Evolutionary conservation across 2,329 filamentous ascomycete species (phyloP), one percentile per base, ranked within the genome.

Genomic region (Beauveria sp.): DNA sequence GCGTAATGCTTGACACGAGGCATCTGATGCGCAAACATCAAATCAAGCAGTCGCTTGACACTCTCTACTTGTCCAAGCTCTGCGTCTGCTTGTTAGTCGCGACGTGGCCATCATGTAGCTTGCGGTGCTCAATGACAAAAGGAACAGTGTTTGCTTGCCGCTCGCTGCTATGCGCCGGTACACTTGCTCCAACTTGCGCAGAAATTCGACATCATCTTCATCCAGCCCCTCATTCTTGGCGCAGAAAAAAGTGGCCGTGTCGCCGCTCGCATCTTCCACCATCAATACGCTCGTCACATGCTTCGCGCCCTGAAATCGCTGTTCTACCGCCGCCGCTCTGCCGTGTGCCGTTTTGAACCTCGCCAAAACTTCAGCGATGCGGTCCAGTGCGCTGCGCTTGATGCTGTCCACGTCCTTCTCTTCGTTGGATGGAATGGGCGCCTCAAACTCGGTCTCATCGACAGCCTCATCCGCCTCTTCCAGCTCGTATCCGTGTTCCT

Each of bases 361-460:
- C 8, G 52, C 52, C 24, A 54, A 43, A 3, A 43, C 24, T 28
- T 54, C 37, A 2, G 52, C 52, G 14, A 54, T 20, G n/a, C 37
- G 52, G 3, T 54, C 37, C 8, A 54, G 20, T 2, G 22, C 12
- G 18, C 28, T 43, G 22, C 37, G 10, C 43, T 54, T 43, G 37
- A 43, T 41, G 20, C 6, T 5, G 14, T 41, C 12, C 6, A 43
- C 9, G 7, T 43, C 22, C n/a, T 54, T 5, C 6, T 43, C 22
- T 1, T 14, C 30, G 4, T 2, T 8, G 3, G 34, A 12, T 14
- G 3, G 1, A 1, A 54, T 26, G 0, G 22, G 16, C 0, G 1
- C 22, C 26, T 43, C 37, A 12, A 43, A 43, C 0, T 43, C 52
- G 16, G 12, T 40, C 26, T 54, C 52, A n/a, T 54, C 52, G 6